Evolutionary conservation across 352 stramenopile species (phyloP).

Genomic region (Lagenidium giganteum): DNA sequence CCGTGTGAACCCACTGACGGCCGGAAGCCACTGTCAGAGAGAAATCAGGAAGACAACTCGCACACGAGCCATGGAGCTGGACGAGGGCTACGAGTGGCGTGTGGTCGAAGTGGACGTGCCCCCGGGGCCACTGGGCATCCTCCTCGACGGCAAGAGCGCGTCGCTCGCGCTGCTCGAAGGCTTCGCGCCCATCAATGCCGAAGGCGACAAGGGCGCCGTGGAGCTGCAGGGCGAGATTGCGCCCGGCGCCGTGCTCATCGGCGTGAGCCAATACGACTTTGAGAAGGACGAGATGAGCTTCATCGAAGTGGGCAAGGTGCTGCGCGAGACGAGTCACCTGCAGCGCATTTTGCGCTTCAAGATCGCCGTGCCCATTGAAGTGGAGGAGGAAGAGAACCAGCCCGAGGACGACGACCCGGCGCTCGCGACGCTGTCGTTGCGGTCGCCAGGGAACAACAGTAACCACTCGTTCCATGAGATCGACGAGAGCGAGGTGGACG

Average conservation of each 20-base stretch:
- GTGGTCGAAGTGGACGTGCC: constrained; percentile 43
- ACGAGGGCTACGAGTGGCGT: constrained; percentile 6
- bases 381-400: constrained; percentile 1
- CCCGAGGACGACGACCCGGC: background rate
- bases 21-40: background rate
- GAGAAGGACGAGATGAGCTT: constrained; percentile 33
- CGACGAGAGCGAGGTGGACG: constrained; percentile 19
- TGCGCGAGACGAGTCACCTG: constrained; percentile 53
- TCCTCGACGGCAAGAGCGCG: constrained; percentile 43
- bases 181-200: constrained; percentile 40
- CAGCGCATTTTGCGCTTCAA: constrained; percentile 39
- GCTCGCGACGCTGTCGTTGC: background rate
- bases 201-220: constrained; percentile 36
- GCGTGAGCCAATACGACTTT: constrained; percentile 63
- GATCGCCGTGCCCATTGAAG: constrained; percentile 17
- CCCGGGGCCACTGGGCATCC: constrained; percentile 57
- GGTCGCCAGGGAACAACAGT: background rate
- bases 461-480: constrained; percentile 17
- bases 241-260: constrained; percentile 39
- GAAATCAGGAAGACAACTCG: constrained; percentile 2
- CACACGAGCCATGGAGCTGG: background rate
- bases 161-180: constrained; percentile 51
- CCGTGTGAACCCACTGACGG: background rate
- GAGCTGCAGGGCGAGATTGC: constrained; percentile 35
- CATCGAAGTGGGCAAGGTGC: constrained; percentile 44